Conservation (phyloP, 202 grass and related monocot genomes). For the Digitaria exilis region DNA sequence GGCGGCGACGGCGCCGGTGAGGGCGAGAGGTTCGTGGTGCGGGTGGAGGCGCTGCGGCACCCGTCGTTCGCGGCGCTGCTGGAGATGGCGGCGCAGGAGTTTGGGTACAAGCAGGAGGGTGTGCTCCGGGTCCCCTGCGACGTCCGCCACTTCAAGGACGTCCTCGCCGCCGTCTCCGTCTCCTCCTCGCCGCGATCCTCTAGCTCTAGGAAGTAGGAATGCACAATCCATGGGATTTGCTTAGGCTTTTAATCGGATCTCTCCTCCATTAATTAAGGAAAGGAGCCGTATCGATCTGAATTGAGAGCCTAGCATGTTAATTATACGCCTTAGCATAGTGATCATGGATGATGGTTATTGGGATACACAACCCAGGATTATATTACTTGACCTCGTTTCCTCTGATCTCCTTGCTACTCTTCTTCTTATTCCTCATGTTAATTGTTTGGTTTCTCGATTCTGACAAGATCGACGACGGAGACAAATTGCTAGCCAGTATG, state of each 20-base stretch:
- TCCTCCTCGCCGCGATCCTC: too few species aligned
- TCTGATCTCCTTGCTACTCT: not conserved
- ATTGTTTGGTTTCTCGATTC: not conserved
- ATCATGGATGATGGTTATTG: too few species aligned
- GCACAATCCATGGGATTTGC: not conserved
- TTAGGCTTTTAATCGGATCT: not conserved
- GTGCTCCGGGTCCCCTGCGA: conserved; percentile 64
- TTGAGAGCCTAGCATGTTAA: not conserved
- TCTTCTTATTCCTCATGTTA: not conserved
- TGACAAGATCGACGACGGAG: not conserved
- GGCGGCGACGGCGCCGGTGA: too few species aligned
- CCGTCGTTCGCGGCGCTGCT: conserved; percentile 53
- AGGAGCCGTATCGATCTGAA: not conserved
- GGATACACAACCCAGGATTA: not conserved
- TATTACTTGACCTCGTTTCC: not conserved
- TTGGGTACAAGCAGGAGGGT: conserved; percentile 68
- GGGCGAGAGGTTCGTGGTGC: conserved; percentile 65
- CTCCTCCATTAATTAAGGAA: not conserved
- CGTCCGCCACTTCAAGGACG: conserved; percentile 43
- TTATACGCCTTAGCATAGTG: not conserved
- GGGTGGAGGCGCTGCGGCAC: conserved; percentile 52
- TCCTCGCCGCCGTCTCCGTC: conserved; percentile 37
- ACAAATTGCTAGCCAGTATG: not conserved
- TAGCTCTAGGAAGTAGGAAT: not conserved
- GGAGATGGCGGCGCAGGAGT: conserved; percentile 61